phyloP scores from a whole-genome alignment of 2,329 filamentous ascomycete genomes.

The Epichloe hybrida region DNA sequence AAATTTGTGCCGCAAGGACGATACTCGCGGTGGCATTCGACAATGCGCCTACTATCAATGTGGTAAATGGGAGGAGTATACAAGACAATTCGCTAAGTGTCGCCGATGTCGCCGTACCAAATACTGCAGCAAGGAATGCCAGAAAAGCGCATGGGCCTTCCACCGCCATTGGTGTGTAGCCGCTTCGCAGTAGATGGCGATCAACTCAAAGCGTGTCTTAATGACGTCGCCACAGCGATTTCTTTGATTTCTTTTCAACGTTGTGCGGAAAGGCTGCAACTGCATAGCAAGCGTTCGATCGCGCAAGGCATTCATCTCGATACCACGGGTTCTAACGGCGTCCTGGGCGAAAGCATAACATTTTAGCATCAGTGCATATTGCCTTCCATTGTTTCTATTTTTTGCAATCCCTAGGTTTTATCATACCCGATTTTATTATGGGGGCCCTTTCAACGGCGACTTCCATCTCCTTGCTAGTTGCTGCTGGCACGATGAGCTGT shows the following conservation, averaged over 20 bases:
- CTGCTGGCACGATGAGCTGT: not conserved
- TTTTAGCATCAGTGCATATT: slow-evolving; percentile 5
- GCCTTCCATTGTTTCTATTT: slow-evolving; percentile 4
- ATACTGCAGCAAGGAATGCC: slow-evolving; percentile 99
- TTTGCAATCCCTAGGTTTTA: not conserved
- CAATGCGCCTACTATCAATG: slow-evolving; percentile 98
- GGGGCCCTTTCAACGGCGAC: not conserved
- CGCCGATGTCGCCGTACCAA: slow-evolving; percentile 91
- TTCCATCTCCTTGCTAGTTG: not conserved
- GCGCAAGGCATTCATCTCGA: slow-evolving; percentile 29
- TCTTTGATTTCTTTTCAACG: slow-evolving; percentile 16
- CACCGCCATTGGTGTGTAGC: slow-evolving; percentile 95
- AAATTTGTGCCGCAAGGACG: slow-evolving; percentile 95
- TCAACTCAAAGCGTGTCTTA: slow-evolving; percentile 3
- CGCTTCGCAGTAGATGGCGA: slow-evolving; percentile 36
- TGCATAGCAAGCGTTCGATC: slow-evolving; percentile 30
- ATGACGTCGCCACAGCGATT: slow-evolving; percentile 7
- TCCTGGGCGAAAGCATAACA: slow-evolving; percentile 13
- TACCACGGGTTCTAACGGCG: slow-evolving; percentile 25
- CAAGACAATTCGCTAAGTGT: slow-evolving; percentile 95
- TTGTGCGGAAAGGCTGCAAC: slow-evolving; percentile 18
- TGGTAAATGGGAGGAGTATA: slow-evolving; percentile 95
- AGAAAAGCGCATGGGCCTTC: slow-evolving; percentile 97
- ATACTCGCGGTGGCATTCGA: slow-evolving; percentile 81
- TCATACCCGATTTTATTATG: not conserved